These are phyloP conservation scores for Megacollybia marginata DNA, from an alignment of 768 basidiomycete species.

Conservation along the genomic window DNA sequence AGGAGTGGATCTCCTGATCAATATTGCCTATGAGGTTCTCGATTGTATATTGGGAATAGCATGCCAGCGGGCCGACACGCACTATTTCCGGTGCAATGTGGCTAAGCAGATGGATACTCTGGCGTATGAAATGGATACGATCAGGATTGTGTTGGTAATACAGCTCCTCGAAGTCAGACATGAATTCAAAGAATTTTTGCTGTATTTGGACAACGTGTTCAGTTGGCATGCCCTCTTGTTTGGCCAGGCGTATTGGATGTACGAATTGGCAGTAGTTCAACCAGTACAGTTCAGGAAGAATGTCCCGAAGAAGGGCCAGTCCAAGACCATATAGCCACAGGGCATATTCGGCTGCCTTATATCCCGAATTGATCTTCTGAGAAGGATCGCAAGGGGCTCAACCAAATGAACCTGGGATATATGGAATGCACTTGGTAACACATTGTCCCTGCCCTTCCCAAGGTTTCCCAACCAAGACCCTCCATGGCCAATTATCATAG, in stretches of 20 bases:
- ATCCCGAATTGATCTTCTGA: constrained; percentile 22
- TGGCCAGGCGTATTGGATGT: constrained; percentile 12
- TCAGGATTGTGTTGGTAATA: constrained; percentile 17
- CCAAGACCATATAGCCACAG: constrained; percentile 19
- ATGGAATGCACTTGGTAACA: constrained; percentile 13
- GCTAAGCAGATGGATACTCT: constrained; percentile 16
- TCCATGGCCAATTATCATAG: constrained; percentile 14
- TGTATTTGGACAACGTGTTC: constrained; percentile 11
- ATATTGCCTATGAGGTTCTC: constrained; percentile 20
- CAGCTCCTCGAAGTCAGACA: constrained; percentile 19
- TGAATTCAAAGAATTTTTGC: constrained; percentile 12
- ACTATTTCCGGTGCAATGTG: constrained; percentile 19
- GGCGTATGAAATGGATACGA: constrained; percentile 22
- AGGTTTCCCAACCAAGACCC: constrained; percentile 5
- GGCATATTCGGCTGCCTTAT: constrained; percentile 22
- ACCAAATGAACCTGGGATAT: constrained; percentile 19
- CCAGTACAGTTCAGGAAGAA: constrained; percentile 15
- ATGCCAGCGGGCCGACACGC: constrained; percentile 13
- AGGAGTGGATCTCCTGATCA: constrained; percentile 17
- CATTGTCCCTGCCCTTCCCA: too few species aligned
- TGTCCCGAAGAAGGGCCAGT: constrained; percentile 14
- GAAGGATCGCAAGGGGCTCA: constrained; percentile 22
- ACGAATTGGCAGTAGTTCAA: constrained; percentile 17
- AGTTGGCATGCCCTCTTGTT: constrained; percentile 9
- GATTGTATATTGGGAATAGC: constrained; percentile 22